Conservation (phyloP, 139 green algal species). For the Nannochloris sp. region DNA sequence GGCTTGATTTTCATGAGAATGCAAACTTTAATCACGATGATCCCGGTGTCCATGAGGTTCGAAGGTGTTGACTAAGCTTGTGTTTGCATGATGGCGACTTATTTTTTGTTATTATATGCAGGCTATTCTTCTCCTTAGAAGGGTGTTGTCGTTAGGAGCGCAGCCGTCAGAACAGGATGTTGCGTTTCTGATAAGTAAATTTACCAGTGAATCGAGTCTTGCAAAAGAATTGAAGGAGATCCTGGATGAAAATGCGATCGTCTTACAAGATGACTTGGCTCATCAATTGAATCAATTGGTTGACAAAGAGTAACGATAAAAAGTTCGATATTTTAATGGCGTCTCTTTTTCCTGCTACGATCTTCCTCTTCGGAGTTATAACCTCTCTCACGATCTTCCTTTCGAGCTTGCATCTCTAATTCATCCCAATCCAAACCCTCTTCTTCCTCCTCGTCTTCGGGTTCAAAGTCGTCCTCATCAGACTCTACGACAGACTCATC, state of each 20-base stretch:
- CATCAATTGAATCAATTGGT: neutral
- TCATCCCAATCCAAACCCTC: constrained; percentile 74
- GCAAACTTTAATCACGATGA: neutral
- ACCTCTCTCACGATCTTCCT: constrained; percentile 17
- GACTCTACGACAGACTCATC: constrained; percentile 35
- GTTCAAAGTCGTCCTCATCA: constrained; percentile 40
- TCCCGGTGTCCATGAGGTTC: neutral
- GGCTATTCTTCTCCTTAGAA: constrained; percentile 2
- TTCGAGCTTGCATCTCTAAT: constrained; percentile 72
- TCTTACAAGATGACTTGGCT: neutral
- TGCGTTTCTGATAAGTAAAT: neutral
- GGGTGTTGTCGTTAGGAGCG: constrained; percentile 1
- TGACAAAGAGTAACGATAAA: neutral
- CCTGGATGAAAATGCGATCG: neutral
- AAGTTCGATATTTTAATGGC: neutral
- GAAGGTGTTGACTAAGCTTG: neutral
- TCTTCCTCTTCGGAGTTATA: constrained; percentile 17
- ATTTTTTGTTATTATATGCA: neutral
- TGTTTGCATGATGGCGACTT: neutral
- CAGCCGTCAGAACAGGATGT: constrained; percentile 4
- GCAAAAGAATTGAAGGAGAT: neutral
- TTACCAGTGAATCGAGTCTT: neutral
- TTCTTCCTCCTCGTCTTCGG: constrained; percentile 53
- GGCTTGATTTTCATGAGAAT: constrained; percentile 4
- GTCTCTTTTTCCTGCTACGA: neutral